Base-by-base conservation (phyloP, 441 rosid genomes). In the Populus trichocarpa region DNA sequence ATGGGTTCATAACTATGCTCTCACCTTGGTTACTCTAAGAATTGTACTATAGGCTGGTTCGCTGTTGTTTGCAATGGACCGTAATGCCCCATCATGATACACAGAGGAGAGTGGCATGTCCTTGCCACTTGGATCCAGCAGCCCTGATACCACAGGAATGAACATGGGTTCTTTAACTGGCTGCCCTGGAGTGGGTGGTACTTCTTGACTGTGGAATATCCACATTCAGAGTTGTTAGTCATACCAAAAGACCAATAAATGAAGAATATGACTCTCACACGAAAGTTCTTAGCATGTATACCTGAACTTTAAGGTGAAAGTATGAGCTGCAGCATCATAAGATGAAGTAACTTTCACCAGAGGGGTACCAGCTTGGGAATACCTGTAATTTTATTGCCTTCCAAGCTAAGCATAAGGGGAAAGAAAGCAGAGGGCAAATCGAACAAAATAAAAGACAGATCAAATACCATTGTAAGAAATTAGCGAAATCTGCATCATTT, bases 301-400 rank as follows among this genome's bases (percentile, higher is more conserved):
- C 99, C 97, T 88, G 81, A 96, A 96, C 87, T 91, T 94, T 86
- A 96, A 87, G 79, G 97, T 89, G 85, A 88, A 90, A 28, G 93
- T 90, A 81, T 22, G 87, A 81, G 92, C 88, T 78, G 90, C 96
- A 69, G 94, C 90, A 86, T 92, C 70, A 53, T 94, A 96, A 76
- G 88, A 87, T 12, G 99, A 92, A 66, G 88, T 84, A 76, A 91
- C 99, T 85, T 93, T 92, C 80, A 96, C 88, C 30, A 81, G 38
- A 70, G 99, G 99, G 18, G 99, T 96, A 76, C 99, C 99, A 71
- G 98, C 97, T 89, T 94, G 98, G 67, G 98, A 93, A 85, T 94
- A 96, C 99, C 99, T 96, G 83, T 30, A 30, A 30, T 30, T 30
- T 30, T 30, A 30, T 30, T 30, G 32, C 32, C 3, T 30, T 30